A percentile compares a stretch with the other conserved stretches of the same genome.
Evolutionary conservation across 2,329 filamentous ascomycete species (phyloP).

Genomic region (Diaporthe australafricana): DNA sequence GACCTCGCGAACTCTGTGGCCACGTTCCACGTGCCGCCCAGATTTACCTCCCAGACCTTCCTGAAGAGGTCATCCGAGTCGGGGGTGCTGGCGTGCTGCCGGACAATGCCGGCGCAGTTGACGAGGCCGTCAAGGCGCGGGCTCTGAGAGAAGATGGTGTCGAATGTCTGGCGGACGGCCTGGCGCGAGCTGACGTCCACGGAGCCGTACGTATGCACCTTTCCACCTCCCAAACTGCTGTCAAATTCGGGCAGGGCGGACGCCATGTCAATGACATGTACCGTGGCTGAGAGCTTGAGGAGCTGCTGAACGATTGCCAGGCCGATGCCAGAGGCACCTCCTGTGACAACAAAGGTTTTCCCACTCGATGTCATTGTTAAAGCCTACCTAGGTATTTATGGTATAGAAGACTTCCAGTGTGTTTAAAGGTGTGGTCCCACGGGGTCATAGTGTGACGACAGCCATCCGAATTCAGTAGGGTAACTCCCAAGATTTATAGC

Average conservation of each 20-base stretch:
- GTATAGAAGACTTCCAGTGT: too few species aligned
- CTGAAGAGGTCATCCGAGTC: slow-evolving; percentile 51
- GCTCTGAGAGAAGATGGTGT: background rate
- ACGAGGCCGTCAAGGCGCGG: slow-evolving; percentile 51
- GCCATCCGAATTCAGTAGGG: too few species aligned
- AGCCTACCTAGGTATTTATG: background rate
- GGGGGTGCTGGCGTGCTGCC: slow-evolving; percentile 50
- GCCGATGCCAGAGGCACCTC: background rate
- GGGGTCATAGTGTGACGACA: too few species aligned
- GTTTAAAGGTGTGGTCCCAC: too few species aligned
- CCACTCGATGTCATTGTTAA: background rate
- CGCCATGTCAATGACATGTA: background rate
- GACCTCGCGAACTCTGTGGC: background rate
- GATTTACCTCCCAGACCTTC: slow-evolving; percentile 54
- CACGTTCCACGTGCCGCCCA: slow-evolving; percentile 52
- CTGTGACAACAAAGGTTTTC: background rate
- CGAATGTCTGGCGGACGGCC: background rate
- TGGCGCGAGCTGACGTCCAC: background rate
- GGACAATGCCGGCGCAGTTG: slow-evolving; percentile 53
- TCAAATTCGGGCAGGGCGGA: background rate
- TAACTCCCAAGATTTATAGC: too few species aligned
- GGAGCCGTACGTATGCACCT: background rate
- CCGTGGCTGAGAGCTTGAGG: background rate
- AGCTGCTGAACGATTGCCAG: background rate
- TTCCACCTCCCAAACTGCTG: background rate